Evolutionary conservation across 805 yeast genomes (phyloP), one percentile per base, ranked within the genome.

Genomic region (Pichia thaimueangensis): DNA sequence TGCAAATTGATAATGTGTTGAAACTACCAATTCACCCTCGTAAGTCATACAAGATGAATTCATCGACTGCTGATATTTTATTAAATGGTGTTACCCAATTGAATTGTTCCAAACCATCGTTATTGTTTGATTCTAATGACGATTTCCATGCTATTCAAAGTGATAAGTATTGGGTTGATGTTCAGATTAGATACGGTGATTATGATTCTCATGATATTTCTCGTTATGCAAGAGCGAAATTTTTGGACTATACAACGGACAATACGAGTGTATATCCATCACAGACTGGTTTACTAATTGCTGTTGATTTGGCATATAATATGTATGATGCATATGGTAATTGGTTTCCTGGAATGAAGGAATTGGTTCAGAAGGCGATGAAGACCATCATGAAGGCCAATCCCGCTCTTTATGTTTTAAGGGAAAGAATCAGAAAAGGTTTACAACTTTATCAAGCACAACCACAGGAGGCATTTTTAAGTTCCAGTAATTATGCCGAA

Each of bases 131-230:
- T 51, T 69, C 79, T 17, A 74, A 78, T 52, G 96, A 87, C 56
- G 54, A 67, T 1, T 73, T 74, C 69, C 75, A 74, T 44, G 74
- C 74, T n/a, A 62, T 74, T 1, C 65, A 74, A 5, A 68, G 79
- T 16, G 79, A 75, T 47, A 87, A 86, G 59, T 84, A 80, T 64
- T 93, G 98, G 98, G 66, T 93, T 45, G 99, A 93, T 68, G 85
- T 93, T 19, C 99, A 93, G 61, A 67, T 93, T 43, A 70, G 97
- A 42, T 93, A 91, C 58, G 98, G 99, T 52, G 99, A 93, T 60
- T 93, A 86, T 61, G 99, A 93, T 61, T 86, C 97, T 5, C 98
- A 93, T 59, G 97, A 93, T 60, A 88, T 93, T 37, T 83, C 96
- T 0, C 77, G 97, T 50, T 93, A 93, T 58, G 85, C 95, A 1